Evolutionary conservation across 1,284 basidiomycete genomes (phyloP).

Genomic region (Tylopilus sp.): DNA sequence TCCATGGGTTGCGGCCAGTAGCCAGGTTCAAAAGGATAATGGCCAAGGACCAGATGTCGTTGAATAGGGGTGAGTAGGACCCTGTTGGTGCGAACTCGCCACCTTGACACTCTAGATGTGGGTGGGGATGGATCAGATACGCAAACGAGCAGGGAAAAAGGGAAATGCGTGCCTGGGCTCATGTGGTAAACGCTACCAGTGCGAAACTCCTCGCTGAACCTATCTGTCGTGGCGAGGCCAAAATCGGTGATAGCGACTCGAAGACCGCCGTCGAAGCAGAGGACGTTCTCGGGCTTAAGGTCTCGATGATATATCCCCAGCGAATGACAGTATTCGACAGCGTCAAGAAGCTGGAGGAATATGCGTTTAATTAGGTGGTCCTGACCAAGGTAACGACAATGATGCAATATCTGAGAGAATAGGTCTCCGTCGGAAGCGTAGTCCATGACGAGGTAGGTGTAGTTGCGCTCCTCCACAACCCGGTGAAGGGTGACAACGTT

Average conservation of each 20-base stretch:
- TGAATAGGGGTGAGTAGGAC: slow-evolving; percentile 81
- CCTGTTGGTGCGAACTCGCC: slow-evolving; percentile 66
- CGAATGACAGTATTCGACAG: slow-evolving; percentile 84
- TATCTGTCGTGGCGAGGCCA: slow-evolving; percentile 91
- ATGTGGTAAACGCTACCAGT: slow-evolving; percentile 96
- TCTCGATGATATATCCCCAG: slow-evolving; percentile 95
- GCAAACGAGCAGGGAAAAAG: slow-evolving; percentile 4
- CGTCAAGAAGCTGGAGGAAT: slow-evolving; percentile 90
- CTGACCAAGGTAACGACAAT: slow-evolving; percentile 69
- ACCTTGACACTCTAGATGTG: slow-evolving; percentile 78
- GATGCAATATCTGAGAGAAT: slow-evolving; percentile 79
- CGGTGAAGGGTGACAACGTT: slow-evolving; percentile 88
- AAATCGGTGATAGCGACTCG: slow-evolving; percentile 92
- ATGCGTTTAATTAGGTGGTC: slow-evolving; percentile 80
- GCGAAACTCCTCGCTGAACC: slow-evolving; percentile 85
- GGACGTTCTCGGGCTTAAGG: slow-evolving; percentile 96
- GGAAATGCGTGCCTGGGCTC: slow-evolving; percentile 72
- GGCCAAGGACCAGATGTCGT: slow-evolving; percentile 97
- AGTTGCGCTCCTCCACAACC: slow-evolving; percentile 70
- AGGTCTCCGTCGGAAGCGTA: slow-evolving; percentile 87
- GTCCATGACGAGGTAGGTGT: slow-evolving; percentile 71
- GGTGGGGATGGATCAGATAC: slow-evolving; percentile 12
- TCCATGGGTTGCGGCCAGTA: slow-evolving; percentile 96
- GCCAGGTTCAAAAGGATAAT: slow-evolving; percentile 94
- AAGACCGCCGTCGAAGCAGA: slow-evolving; percentile 79